phyloP scores from a whole-genome alignment of 768 basidiomycete genomes.

The Mrakia hoshinonis region DNA sequence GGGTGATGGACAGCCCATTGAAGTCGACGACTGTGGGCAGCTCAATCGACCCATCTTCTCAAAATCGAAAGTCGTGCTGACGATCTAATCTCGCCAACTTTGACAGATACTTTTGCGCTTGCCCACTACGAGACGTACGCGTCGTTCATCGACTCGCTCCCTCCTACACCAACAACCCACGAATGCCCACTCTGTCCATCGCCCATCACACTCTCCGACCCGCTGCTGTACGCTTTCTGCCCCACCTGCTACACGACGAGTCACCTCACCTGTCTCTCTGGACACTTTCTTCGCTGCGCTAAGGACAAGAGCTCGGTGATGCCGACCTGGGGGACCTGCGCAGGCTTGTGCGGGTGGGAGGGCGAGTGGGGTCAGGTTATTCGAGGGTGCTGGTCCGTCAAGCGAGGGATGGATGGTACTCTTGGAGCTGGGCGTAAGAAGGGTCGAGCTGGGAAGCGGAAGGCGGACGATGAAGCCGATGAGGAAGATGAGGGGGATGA shows the following conservation, averaged over 20 bases:
- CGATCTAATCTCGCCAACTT: neutral
- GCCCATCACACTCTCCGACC: conserved; percentile 7
- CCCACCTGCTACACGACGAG: neutral
- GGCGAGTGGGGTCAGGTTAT: conserved; percentile 20
- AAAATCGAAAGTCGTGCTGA: neutral
- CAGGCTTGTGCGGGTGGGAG: conserved; percentile 3
- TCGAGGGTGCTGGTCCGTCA: conserved; percentile 16
- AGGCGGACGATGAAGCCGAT: neutral
- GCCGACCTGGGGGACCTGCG: neutral
- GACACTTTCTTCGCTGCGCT: neutral
- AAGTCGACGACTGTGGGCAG: conserved; percentile 36
- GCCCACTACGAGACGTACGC: neutral
- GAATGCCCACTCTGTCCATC: conserved; percentile 11
- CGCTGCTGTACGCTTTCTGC: neutral
- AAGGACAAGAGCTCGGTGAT: neutral
- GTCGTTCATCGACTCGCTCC: neutral
- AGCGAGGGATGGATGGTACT: conserved; percentile 13
- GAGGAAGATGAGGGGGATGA: conserved; percentile 1
- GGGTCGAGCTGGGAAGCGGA: neutral
- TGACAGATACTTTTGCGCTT: neutral
- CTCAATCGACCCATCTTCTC: neutral
- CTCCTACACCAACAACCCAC: neutral
- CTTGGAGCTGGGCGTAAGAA: conserved; percentile 1
- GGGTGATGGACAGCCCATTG: conserved; percentile 34
- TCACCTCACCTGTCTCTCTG: conserved; percentile 19